Evolutionary conservation across 1,139 yeast species (phyloP).

Genomic region (Debaryomyces sp.): DNA sequence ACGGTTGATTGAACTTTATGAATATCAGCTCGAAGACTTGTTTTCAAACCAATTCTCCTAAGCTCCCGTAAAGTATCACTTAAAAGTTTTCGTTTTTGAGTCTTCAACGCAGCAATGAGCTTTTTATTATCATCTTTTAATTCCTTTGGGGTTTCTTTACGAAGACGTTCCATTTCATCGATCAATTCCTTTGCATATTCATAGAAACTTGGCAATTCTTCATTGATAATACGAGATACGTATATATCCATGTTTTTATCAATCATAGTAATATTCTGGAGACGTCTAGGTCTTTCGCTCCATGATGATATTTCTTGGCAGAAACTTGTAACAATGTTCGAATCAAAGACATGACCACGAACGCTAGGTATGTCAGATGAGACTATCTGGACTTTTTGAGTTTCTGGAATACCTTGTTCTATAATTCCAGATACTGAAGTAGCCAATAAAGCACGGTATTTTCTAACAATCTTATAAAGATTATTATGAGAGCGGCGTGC

Average conservation of each 20-base stretch:
- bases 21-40: slow-evolving; percentile 66
- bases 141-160: slow-evolving; percentile 74
- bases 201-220: slow-evolving; percentile 42
- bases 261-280: slow-evolving; percentile 54
- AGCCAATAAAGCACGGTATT: slow-evolving; percentile 68
- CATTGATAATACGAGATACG: slow-evolving; percentile 35
- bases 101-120: slow-evolving; percentile 67
- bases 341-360: slow-evolving; percentile 18
- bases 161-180: slow-evolving; percentile 62
- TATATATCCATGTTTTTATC: slow-evolving; percentile 58
- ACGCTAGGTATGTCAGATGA: slow-evolving; percentile 16
- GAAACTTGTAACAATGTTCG: slow-evolving; percentile 14
- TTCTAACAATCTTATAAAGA: slow-evolving; percentile 81
- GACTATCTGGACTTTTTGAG: slow-evolving; percentile 13
- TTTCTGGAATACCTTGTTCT: slow-evolving; percentile 56
- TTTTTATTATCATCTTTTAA: slow-evolving; percentile 78
- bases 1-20: slow-evolving; percentile 63
- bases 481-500: slow-evolving; percentile 85
- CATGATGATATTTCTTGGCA: slow-evolving; percentile 44
- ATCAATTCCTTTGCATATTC: slow-evolving; percentile 58
- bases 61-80: slow-evolving; percentile 78
- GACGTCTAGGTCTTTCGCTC: slow-evolving; percentile 56
- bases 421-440: slow-evolving; percentile 58
- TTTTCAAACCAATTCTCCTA: slow-evolving; percentile 72
- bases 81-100: slow-evolving; percentile 76